These are phyloP conservation scores for Mycena galopus DNA, from an alignment of 768 basidiomycete species.

Conservation along the genomic window DNA sequence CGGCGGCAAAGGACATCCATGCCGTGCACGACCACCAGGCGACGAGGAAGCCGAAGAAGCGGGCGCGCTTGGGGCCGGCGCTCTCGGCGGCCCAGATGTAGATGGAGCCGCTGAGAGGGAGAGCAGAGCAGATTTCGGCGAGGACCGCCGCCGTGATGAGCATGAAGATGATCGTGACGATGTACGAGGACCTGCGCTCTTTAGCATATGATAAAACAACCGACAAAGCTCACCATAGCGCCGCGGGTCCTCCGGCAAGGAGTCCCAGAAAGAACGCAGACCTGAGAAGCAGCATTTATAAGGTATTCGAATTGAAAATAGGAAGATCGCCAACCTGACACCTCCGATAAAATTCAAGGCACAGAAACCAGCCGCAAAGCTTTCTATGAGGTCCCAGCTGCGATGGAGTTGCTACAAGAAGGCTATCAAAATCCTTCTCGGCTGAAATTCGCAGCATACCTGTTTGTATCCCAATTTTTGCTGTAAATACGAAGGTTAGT, in stretches of 20 bases:
- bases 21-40: constrained; percentile 96
- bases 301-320: not conserved
- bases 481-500: constrained; percentile 70
- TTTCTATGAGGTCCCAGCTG: constrained; percentile 86
- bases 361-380: constrained; percentile 89
- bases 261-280: constrained; percentile 86
- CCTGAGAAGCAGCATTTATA: constrained; percentile 54
- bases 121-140: constrained; percentile 91
- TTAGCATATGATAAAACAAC: no score
- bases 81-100: constrained; percentile 98
- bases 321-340: constrained; percentile 68
- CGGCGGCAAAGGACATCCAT: constrained; percentile 94
- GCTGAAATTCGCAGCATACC: constrained; percentile 53
- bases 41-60: constrained; percentile 91
- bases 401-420: constrained; percentile 83
- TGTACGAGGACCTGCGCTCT: constrained; percentile 87
- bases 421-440: constrained; percentile 12
- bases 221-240: constrained; percentile 75
- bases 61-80: constrained; percentile 87
- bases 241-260: constrained; percentile 88
- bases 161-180: constrained; percentile 89
- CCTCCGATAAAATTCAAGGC: constrained; percentile 93
- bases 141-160: constrained; percentile 87
- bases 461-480: constrained; percentile 85
- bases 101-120: constrained; percentile 90